These are phyloP conservation scores for Pseudonectria foliicola DNA, from an alignment of 2,329 filamentous ascomycete species.

Conservation along the genomic window DNA sequence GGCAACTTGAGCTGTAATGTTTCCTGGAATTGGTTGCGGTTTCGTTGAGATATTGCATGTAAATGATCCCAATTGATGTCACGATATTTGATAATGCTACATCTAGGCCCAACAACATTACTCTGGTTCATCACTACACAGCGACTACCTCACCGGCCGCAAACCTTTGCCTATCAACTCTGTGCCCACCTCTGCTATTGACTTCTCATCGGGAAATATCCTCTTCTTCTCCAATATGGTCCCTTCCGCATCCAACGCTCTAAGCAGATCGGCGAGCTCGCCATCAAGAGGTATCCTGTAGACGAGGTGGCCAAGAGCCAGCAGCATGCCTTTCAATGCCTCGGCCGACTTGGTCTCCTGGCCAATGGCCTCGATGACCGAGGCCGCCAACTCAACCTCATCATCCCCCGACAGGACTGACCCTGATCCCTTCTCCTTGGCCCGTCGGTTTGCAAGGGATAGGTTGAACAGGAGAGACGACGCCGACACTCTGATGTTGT, in stretches of 20 bases:
- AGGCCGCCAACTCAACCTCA: constrained; percentile 76
- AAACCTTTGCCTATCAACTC: constrained; percentile 47
- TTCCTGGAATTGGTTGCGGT: no score
- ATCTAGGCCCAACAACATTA: no score
- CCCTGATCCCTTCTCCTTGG: constrained; percentile 49
- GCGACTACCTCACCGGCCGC: constrained; percentile 21
- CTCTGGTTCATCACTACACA: neutral
- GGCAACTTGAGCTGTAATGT: no score
- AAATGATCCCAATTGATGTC: no score
- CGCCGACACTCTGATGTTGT: constrained; percentile 71
- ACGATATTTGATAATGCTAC: no score
- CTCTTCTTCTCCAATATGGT: constrained; percentile 53
- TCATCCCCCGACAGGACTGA: constrained; percentile 59
- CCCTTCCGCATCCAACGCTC: constrained; percentile 65
- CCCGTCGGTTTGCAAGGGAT: constrained; percentile 60
- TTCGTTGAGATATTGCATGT: no score
- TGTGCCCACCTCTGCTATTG: constrained; percentile 48
- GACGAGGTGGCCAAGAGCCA: constrained; percentile 68
- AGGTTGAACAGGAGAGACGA: constrained; percentile 82
- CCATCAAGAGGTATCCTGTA: constrained; percentile 65
- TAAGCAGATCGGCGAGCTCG: constrained; percentile 72
- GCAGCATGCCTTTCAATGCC: constrained; percentile 67
- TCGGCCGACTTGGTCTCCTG: constrained; percentile 58
- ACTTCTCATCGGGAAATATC: constrained; percentile 47
- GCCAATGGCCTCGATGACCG: constrained; percentile 65